These are phyloP conservation scores for Colletotrichum viniferum DNA, from an alignment of 2,329 filamentous ascomycete genomes.

Conservation along the genomic window DNA sequence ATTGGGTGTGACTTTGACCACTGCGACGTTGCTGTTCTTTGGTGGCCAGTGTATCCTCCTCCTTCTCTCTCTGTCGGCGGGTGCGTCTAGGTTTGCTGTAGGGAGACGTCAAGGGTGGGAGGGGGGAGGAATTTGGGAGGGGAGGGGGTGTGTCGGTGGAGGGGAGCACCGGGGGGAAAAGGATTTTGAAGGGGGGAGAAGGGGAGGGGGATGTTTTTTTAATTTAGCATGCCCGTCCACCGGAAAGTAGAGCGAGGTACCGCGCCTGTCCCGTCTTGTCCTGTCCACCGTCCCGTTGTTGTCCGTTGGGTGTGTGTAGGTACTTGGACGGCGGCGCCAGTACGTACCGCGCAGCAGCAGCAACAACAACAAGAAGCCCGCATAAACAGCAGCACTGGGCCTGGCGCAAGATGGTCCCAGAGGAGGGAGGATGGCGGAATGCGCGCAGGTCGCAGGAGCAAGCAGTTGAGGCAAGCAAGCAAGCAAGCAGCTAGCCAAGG, in stretches of 20 bases:
- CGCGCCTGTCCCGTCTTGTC: not conserved
- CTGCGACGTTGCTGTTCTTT: not conserved
- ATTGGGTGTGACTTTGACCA: not conserved
- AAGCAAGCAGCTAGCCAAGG: not conserved
- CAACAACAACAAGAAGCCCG: not conserved
- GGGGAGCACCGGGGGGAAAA: not conserved
- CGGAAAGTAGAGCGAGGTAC: not conserved
- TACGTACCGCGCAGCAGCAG: not conserved
- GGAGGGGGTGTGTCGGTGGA: not conserved
- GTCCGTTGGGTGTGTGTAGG: not conserved
- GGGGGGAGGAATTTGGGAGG: not conserved
- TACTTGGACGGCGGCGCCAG: not conserved
- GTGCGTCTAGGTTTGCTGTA: not conserved
- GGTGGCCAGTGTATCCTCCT: not conserved
- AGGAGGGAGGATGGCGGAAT: not conserved
- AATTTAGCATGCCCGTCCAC: slow-evolving; percentile 1
- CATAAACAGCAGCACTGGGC: not conserved
- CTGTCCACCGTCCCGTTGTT: not conserved
- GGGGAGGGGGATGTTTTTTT: not conserved
- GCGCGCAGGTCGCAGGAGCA: not conserved
- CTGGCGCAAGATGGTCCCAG: not conserved
- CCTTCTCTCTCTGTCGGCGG: not conserved
- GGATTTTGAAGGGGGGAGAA: not conserved
- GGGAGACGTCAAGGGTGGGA: not conserved
- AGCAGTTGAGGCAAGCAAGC: not conserved